These are phyloP conservation scores for Neurospora sp. DNA, from an alignment of 495 filamentous ascomycete genomes.

Conservation along the genomic window DNA sequence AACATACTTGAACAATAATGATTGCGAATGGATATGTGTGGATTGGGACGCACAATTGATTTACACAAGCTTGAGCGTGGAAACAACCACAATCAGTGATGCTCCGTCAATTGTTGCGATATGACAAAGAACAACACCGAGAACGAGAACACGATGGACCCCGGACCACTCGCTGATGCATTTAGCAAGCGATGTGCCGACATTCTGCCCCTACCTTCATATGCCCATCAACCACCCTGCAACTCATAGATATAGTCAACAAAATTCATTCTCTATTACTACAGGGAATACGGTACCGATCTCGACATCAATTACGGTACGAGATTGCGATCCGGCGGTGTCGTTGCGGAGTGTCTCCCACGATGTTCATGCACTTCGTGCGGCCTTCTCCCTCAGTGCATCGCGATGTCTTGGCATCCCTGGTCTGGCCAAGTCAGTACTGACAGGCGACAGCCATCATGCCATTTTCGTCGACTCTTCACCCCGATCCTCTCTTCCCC, in stretches of 20 bases:
- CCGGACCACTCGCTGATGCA: neutral
- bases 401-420: neutral
- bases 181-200: fast-evolving
- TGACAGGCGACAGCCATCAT: neutral
- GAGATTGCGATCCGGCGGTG: no score
- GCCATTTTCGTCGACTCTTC: slow-evolving; percentile 52
- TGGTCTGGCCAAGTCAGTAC: neutral
- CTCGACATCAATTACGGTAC: no score
- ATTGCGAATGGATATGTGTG: neutral
- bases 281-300: no score
- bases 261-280: no score
- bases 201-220: neutral
- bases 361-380: neutral
- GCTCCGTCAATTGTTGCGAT: neutral
- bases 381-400: neutral
- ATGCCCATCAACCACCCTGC: no score
- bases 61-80: neutral
- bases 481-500: slow-evolving; percentile 68
- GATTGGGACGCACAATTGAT: neutral
- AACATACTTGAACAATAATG: neutral
- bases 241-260: no score
- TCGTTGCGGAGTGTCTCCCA: neutral
- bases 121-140: neutral
- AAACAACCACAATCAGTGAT: no score
- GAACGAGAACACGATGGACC: neutral